phyloP scores from a whole-genome alignment of 2,329 filamentous ascomycete genomes.

The Elsinoe fawcettii region DNA sequence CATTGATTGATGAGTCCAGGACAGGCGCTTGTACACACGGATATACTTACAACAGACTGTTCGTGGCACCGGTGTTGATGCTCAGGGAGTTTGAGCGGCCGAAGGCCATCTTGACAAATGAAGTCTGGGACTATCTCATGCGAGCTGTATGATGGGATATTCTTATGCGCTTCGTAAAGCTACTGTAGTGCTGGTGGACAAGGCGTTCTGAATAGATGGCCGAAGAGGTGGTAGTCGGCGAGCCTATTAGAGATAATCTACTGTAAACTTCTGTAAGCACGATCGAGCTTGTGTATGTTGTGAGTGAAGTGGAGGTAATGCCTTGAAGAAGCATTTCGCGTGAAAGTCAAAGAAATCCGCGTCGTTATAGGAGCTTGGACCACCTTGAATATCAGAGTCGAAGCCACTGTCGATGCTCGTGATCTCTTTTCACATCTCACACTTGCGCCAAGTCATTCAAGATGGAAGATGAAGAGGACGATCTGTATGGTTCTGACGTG shows the following conservation, averaged over 20 bases:
- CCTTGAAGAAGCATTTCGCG: neutral
- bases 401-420: constrained; percentile 7
- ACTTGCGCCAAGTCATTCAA: neutral
- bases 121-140: neutral
- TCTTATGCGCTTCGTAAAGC: no score
- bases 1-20: no score
- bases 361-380: constrained; percentile 16
- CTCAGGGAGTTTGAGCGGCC: constrained; percentile 44
- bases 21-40: neutral
- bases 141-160: no score
- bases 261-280: no score
- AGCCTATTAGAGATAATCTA: no score
- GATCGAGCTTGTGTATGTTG: no score
- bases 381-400: constrained; percentile 13
- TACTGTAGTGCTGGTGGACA: no score
- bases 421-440: constrained; percentile 7
- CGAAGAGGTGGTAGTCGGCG: no score
- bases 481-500: constrained; percentile 38
- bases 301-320: neutral
- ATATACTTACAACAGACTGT: constrained; percentile 31
- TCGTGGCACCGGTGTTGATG: constrained; percentile 46
- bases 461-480: constrained; percentile 48
- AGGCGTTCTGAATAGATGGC: no score
- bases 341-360: constrained; percentile 3
- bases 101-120: constrained; percentile 31